Conservation (phyloP, 441 rosid genomes). For the Hypseocharis bilobata region DNA sequence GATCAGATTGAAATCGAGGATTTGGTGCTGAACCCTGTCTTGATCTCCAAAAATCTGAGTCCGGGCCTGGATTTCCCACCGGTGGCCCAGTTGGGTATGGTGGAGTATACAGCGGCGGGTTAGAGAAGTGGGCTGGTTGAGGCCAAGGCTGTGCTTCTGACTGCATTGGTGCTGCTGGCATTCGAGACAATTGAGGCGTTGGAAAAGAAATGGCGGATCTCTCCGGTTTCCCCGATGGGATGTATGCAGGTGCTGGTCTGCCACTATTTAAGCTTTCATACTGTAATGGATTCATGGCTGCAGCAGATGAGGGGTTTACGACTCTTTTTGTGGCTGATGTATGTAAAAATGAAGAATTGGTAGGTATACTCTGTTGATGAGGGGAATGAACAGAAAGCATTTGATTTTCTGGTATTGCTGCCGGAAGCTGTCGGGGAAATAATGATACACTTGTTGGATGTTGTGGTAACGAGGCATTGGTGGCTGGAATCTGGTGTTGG, state of each 20-base stretch:
- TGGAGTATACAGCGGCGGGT: conserved; percentile 24
- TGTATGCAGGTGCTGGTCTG: conserved; percentile 15
- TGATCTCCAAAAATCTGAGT: conserved; percentile 45
- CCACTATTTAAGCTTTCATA: conserved; percentile 15
- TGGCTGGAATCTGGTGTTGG: conserved; percentile 23
- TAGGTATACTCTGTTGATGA: conserved; percentile 16
- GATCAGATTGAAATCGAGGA: conserved; percentile 33
- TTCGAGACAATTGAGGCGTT: background rate
- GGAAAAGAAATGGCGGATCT: conserved; percentile 24
- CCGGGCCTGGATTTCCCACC: conserved; percentile 32
- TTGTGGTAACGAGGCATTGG: conserved; percentile 25
- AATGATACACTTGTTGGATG: conserved; percentile 27
- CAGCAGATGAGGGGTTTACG: background rate
- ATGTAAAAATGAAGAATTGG: conserved; percentile 19
- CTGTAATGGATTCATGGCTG: conserved; percentile 22
- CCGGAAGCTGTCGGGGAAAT: conserved; percentile 31
- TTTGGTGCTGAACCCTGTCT: conserved; percentile 34
- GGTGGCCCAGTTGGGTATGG: conserved; percentile 29
- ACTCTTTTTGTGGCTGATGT: conserved; percentile 20
- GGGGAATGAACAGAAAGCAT: conserved; percentile 19
- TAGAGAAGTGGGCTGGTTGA: conserved; percentile 27
- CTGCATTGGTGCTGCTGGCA: no score
- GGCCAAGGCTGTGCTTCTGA: no score
- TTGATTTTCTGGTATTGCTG: conserved; percentile 32
- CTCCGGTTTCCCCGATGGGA: conserved; percentile 18